phyloP scores from a whole-genome alignment of 257 asterid species.

The Nicotiana obtusifolia region DNA sequence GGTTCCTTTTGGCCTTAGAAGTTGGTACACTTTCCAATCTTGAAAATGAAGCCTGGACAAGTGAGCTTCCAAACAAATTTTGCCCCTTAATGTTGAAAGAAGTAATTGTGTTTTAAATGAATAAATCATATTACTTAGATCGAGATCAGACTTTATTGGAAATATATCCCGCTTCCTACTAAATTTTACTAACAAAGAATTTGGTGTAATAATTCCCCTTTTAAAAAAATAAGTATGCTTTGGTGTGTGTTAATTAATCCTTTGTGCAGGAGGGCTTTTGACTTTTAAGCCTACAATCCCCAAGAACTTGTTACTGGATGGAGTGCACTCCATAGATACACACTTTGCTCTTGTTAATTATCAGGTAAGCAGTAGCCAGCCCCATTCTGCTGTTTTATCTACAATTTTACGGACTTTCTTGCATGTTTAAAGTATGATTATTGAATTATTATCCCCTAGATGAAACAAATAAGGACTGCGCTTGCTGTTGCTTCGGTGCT shows the following conservation, averaged over 20 bases:
- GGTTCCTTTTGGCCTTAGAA: not conserved
- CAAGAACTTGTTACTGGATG: conserved; percentile 83
- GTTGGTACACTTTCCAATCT: not conserved
- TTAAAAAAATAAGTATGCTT: not conserved
- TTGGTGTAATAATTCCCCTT: not conserved
- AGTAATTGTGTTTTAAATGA: not conserved
- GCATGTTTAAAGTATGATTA: not conserved
- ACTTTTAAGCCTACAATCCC: conserved; percentile 85
- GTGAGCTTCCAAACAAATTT: not conserved
- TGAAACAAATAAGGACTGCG: conserved; percentile 93
- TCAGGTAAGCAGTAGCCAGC: conserved; percentile 53
- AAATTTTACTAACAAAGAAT: not conserved
- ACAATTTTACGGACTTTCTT: not conserved
- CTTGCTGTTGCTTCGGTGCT: conserved; percentile 85
- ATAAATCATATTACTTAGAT: not conserved
- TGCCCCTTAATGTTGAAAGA: not conserved
- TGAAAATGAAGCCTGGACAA: not conserved
- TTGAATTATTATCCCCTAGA: conserved; percentile 39
- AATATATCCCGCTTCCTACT: not conserved
- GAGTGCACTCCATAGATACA: conserved; percentile 72
- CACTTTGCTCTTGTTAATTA: conserved; percentile 91
- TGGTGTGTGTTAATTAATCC: conserved; percentile 13
- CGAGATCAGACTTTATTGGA: not conserved
- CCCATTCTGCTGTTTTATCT: conserved; percentile 11
- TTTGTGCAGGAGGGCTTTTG: conserved; percentile 78